A percentile compares a stretch with the other conserved stretches of the same genome.
These are phyloP conservation scores for Calocera viscosa DNA, from an alignment of 768 basidiomycete species.

Conservation along the genomic window DNA sequence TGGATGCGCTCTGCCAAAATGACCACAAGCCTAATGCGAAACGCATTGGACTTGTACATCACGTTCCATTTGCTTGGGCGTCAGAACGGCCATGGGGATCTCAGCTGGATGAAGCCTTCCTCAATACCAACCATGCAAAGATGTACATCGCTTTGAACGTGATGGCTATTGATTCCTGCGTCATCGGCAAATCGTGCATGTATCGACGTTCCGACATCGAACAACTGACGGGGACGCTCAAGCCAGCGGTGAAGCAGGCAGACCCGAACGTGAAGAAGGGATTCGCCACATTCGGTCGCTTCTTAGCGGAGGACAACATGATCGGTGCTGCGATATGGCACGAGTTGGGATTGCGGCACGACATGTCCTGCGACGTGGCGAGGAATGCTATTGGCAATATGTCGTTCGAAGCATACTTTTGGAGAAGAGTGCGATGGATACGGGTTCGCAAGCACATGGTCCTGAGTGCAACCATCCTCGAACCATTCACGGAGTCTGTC, in stretches of 20 bases:
- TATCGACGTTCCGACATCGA: constrained; percentile 85
- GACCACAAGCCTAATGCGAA: constrained; percentile 27
- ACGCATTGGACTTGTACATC: constrained; percentile 79
- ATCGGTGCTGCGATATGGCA: constrained; percentile 89
- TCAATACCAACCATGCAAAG: constrained; percentile 96
- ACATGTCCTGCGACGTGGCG: constrained; percentile 81
- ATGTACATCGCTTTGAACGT: constrained; percentile 95
- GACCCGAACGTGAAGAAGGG: constrained; percentile 30
- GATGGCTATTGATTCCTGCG: constrained; percentile 81
- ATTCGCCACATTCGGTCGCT: constrained; percentile 69
- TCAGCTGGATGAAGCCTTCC: constrained; percentile 78
- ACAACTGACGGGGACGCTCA: constrained; percentile 52
- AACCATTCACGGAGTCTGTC: constrained; percentile 86
- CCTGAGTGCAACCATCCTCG: constrained; percentile 66
- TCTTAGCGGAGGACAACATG: constrained; percentile 97
- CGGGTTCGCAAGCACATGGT: constrained; percentile 94
- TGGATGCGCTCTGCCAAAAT: constrained; percentile 48
- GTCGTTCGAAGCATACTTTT: constrained; percentile 70
- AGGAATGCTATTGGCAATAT: constrained; percentile 82
- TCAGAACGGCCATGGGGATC: constrained; percentile 63
- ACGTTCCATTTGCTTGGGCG: constrained; percentile 79
- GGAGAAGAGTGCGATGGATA: constrained; percentile 89
- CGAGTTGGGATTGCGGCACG: constrained; percentile 75
- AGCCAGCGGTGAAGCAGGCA: constrained; percentile 21
- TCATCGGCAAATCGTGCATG: constrained; percentile 91